Base-by-base conservation (phyloP, 768 basidiomycete genomes). In the Lentinus tigrinus region DNA sequence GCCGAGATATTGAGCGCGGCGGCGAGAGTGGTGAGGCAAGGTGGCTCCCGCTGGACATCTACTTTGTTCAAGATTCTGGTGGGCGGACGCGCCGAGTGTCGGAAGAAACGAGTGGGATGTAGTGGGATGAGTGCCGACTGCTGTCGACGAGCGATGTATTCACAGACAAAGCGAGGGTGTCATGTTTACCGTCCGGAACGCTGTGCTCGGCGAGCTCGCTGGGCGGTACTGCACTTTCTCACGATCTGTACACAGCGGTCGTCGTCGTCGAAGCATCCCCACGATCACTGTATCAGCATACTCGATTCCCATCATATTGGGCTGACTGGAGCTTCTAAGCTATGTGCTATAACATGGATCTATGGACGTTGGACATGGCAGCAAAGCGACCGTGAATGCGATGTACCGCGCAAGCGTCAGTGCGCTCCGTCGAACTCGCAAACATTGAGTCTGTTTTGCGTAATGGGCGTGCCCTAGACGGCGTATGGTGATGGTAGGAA, bases 1-100 rank as follows among this genome's bases (percentile, higher is more conserved):
- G 75, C 56, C 82, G 73, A 47, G 80, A 80, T 44, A 63, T 57
- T 3, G 79, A 66, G 60, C 76, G 77, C 57, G 70, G 59, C 54
- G 69, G 63, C 56, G 68, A 68, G 31, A 72, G 63, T 44, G 74
- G 69, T 34, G 73, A 73, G 48, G 57, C 53, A 11, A 74, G 67
- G 49, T 67, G 46, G 53, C 36, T 13, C 23, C 51, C 60, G 47
- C 42, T 57, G 39, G 54, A 61, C 60, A 61, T 61, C 48, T 56
- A 61, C 60, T 56, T 37, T 26, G 3, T 52, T 43, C 49, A 46
- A 21, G 17, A 40, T 21, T 24, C 27, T 16, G 28, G 7, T 50
- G n/a, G 57, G 26, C 19, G 34, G 36, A 47, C 43, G 54, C 46
- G 54, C 11, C 49, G 44, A 43, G 40, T n/a, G 44, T 11, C n/a